A percentile compares a stretch with the other conserved stretches of the same genome.
Evolutionary conservation across 2,329 filamentous ascomycete species (phyloP).

Genomic region (Aspergillus fischeri): DNA sequence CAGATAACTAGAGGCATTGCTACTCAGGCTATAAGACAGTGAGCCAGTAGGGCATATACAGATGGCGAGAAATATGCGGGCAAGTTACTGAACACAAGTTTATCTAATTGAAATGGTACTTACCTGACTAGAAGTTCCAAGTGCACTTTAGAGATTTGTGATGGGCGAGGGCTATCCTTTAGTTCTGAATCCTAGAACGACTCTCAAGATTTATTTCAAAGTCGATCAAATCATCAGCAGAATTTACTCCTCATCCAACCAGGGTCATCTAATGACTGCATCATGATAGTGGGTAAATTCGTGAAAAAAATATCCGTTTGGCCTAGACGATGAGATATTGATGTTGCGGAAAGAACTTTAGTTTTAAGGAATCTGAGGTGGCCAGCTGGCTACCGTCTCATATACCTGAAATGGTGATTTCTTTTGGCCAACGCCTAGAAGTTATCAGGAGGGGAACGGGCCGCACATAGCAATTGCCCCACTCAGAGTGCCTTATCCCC

Average conservation of each 20-base stretch:
- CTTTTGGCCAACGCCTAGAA: not conserved
- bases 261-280: not conserved
- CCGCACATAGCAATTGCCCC: not conserved
- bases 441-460: not conserved
- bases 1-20: not conserved
- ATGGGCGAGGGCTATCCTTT: not conserved
- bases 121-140: slow-evolving; percentile 2
- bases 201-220: slow-evolving; percentile 1
- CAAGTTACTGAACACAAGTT: not conserved
- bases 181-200: not conserved
- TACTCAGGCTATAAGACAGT: slow-evolving; percentile 1
- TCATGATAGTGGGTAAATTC: not conserved
- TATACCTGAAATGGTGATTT: not conserved
- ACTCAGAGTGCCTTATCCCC: not conserved
- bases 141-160: not conserved
- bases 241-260: not conserved
- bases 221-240: not conserved
- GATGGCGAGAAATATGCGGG: not conserved
- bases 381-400: not conserved
- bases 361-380: not conserved
- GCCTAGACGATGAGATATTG: not conserved
- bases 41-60: not conserved
- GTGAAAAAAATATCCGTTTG: too few relatives aligned
- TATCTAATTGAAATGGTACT: slow-evolving; percentile 1
- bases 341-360: not conserved